phyloP scores from a whole-genome alignment of 2,329 filamentous ascomycete species.

The Periconia macrospinosa region DNA sequence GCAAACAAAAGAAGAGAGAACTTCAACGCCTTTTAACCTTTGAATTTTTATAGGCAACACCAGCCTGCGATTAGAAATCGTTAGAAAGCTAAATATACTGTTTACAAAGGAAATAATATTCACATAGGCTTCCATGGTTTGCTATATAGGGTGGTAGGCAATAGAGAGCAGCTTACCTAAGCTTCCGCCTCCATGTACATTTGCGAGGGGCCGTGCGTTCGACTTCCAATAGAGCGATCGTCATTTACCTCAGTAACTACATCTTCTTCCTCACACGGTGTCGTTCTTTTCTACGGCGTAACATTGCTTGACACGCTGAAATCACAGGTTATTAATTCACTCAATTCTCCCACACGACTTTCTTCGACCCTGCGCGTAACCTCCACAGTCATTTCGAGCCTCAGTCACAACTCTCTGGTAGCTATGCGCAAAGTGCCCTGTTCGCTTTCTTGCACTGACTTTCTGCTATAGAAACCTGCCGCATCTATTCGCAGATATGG shows the following conservation, averaged over 20 bases:
- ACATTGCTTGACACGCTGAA: not conserved
- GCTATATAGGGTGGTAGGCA: too few species aligned
- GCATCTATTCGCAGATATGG: slow-evolving; percentile 20
- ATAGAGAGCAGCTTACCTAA: too few species aligned
- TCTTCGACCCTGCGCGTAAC: not conserved
- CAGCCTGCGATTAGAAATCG: too few species aligned
- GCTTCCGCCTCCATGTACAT: not conserved
- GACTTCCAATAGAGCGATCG: slow-evolving; percentile 3
- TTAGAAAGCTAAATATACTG: too few species aligned
- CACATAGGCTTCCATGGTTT: too few species aligned
- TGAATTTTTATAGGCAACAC: too few species aligned
- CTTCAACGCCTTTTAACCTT: too few species aligned
- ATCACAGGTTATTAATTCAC: not conserved
- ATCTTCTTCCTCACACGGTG: slow-evolving; percentile 6
- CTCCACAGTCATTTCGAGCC: not conserved
- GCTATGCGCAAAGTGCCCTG: slow-evolving; percentile 4
- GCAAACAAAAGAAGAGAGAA: too few species aligned
- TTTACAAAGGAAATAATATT: too few species aligned
- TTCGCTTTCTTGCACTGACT: slow-evolving; percentile 10
- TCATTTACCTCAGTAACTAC: slow-evolving; percentile 8
- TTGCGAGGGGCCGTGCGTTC: slow-evolving; percentile 1
- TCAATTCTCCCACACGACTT: not conserved
- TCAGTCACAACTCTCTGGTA: slow-evolving; percentile 17
- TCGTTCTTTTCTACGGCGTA: slow-evolving; percentile 1
- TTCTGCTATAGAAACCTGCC: not conserved